Percentiles rank a stretch among this genome's conserved stretches.
phyloP scores from a whole-genome alignment of 2,329 filamentous ascomycete species.

The Phialophora verrucosa region DNA sequence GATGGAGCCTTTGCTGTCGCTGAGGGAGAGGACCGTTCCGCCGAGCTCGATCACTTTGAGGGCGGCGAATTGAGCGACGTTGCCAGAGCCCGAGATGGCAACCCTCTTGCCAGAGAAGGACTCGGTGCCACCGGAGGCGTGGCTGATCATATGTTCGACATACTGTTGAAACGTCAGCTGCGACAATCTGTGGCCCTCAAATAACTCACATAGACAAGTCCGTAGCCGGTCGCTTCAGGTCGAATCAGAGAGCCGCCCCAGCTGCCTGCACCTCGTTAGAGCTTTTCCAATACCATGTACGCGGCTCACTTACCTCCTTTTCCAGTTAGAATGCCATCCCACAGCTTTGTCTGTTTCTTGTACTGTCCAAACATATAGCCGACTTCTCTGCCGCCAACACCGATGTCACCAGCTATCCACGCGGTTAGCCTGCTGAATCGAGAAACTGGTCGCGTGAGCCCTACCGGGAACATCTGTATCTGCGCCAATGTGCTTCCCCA shows the following conservation, averaged over 20 bases:
- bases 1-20: conserved; percentile 86
- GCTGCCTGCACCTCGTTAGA: conserved; percentile 50
- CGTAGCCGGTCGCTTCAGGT: conserved; percentile 95
- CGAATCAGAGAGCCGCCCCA: conserved; percentile 96
- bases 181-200: not conserved
- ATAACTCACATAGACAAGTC: conserved; percentile 78
- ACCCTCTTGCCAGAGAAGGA: conserved; percentile 89
- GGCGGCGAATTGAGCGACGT: conserved; percentile 96
- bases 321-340: conserved; percentile 94
- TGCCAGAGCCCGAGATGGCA: conserved; percentile 94
- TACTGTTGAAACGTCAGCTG: conserved; percentile 58
- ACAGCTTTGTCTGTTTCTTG: conserved; percentile 83
- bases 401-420: conserved; percentile 81
- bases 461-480: conserved; percentile 83
- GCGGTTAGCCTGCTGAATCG: conserved; percentile 23
- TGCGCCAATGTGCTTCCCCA: conserved; percentile 93
- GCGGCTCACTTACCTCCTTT: conserved; percentile 67
- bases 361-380: conserved; percentile 95
- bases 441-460: conserved; percentile 7
- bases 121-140: conserved; percentile 78
- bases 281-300: not conserved
- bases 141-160: conserved; percentile 91
- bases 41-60: conserved; percentile 97
- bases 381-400: conserved; percentile 88
- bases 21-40: conserved; percentile 88